These are phyloP conservation scores for Epichloe sp. DNA, from an alignment of 2,329 filamentous ascomycete species.

Conservation along the genomic window DNA sequence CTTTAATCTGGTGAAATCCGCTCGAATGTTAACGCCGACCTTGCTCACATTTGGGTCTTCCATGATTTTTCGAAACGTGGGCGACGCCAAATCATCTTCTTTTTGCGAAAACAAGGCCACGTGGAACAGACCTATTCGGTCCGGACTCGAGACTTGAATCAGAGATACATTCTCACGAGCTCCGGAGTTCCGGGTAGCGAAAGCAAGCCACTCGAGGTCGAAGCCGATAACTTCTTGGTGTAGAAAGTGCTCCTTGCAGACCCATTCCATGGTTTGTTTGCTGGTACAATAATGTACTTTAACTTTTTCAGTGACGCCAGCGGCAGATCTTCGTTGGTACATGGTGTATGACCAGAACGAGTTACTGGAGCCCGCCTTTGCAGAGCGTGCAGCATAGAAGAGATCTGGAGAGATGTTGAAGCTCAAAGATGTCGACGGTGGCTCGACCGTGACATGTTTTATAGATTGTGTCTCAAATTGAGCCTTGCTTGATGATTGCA, in stretches of 20 bases:
- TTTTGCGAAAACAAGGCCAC: slow-evolving; percentile 47
- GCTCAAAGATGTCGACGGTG: slow-evolving; percentile 15
- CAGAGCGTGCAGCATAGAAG: slow-evolving; percentile 31
- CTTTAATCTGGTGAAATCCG: slow-evolving; percentile 54
- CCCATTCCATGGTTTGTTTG: slow-evolving; percentile 51
- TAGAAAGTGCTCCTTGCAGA: slow-evolving; percentile 52
- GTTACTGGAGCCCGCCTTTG: slow-evolving; percentile 26
- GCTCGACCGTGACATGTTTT: neutral
- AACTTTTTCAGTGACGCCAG: slow-evolving; percentile 37
- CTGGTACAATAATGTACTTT: slow-evolving; percentile 68
- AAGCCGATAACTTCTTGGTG: slow-evolving; percentile 66
- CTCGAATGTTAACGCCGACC: slow-evolving; percentile 62
- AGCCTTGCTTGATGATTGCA: neutral
- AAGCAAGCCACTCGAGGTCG: slow-evolving; percentile 70
- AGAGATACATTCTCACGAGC: slow-evolving; percentile 62
- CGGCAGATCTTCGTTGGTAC: slow-evolving; percentile 41
- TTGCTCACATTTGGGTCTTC: slow-evolving; percentile 60
- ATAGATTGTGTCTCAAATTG: neutral
- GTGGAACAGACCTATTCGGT: slow-evolving; percentile 71
- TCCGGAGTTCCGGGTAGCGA: slow-evolving; percentile 31
- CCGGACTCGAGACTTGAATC: slow-evolving; percentile 68
- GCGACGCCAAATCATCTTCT: slow-evolving; percentile 49
- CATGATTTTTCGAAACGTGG: slow-evolving; percentile 57
- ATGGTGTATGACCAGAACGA: slow-evolving; percentile 58
- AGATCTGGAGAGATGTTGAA: slow-evolving; percentile 18